Conservation (phyloP, 2,329 filamentous ascomycete genomes). For the Monosporascus sp. region DNA sequence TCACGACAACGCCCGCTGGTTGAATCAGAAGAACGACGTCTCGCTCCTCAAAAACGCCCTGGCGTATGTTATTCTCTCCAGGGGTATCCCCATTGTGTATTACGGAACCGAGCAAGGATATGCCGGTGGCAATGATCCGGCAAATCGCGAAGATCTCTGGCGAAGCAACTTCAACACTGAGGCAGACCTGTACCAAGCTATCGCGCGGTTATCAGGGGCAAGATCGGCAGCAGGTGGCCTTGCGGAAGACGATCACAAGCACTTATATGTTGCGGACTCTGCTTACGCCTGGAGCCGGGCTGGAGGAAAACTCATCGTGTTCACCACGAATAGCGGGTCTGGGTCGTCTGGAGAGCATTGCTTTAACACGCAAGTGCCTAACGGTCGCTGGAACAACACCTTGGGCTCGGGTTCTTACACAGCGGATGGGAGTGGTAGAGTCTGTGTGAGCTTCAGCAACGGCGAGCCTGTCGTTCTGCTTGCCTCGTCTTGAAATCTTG, state of each 20-base stretch:
- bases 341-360: slow-evolving; percentile 34
- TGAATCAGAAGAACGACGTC: slow-evolving; percentile 45
- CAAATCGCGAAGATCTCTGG: slow-evolving; percentile 56
- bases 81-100: slow-evolving; percentile 61
- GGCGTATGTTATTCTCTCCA: slow-evolving; percentile 53
- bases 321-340: slow-evolving; percentile 39
- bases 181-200: slow-evolving; percentile 43
- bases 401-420: slow-evolving; percentile 31
- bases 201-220: slow-evolving; percentile 39
- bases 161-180: slow-evolving; percentile 42
- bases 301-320: slow-evolving; percentile 37
- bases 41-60: slow-evolving; percentile 56
- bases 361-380: slow-evolving; percentile 33
- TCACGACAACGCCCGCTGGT: slow-evolving; percentile 52
- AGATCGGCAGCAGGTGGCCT: slow-evolving; percentile 41
- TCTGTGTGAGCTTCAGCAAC: slow-evolving; percentile 36
- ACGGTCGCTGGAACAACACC: slow-evolving; percentile 35
- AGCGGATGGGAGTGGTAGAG: slow-evolving; percentile 33
- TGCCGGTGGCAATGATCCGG: slow-evolving; percentile 39
- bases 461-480: slow-evolving; percentile 38
- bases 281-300: slow-evolving; percentile 42
- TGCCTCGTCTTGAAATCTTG: background rate
- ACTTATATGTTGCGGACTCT: slow-evolving; percentile 35
- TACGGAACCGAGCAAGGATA: slow-evolving; percentile 62
- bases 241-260: slow-evolving; percentile 36